A percentile compares a stretch with the other conserved stretches of the same genome.
These are phyloP conservation scores for Crithidia brevicula DNA, from an alignment of 208 protist genomes.

Conservation along the genomic window DNA sequence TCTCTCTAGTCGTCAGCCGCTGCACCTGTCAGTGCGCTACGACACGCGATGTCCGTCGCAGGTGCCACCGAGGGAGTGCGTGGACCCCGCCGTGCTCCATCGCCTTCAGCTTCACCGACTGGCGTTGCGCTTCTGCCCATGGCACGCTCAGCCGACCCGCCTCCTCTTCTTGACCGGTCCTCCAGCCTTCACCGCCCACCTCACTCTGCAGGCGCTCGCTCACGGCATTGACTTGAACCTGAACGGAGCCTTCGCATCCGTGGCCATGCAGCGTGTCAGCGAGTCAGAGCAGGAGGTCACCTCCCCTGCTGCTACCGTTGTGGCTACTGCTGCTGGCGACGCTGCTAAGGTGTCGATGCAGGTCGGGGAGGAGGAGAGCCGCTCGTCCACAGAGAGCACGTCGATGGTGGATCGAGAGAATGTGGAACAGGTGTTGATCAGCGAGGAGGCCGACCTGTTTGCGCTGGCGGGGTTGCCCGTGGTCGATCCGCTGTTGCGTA, in stretches of 20 bases:
- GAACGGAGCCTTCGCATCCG: constrained; percentile 52
- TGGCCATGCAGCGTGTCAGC: neutral
- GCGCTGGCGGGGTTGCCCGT: constrained; percentile 48
- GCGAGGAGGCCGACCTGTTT: constrained; percentile 59
- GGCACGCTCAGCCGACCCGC: constrained; percentile 35
- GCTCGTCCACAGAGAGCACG: too few species aligned
- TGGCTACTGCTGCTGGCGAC: neutral
- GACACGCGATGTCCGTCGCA: constrained; percentile 29
- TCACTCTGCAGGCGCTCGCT: constrained; percentile 54
- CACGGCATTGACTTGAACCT: constrained; percentile 52
- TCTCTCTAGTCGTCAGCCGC: neutral
- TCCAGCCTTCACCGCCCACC: constrained; percentile 51
- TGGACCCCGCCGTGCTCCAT: constrained; percentile 14
- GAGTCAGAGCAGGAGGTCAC: neutral
- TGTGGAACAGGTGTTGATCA: constrained; percentile 30
- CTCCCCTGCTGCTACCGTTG: neutral
- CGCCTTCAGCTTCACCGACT: constrained; percentile 52
- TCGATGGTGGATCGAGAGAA: neutral
- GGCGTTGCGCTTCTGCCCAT: constrained; percentile 38
- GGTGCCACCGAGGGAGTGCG: constrained; percentile 21
- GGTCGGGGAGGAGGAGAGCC: too few species aligned
- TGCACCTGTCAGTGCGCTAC: constrained; percentile 36
- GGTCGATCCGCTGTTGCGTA: constrained; percentile 60
- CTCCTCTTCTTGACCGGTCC: constrained; percentile 74
- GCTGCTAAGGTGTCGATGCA: too few species aligned